Conservation (phyloP, 108 stramenopile species). For the Pelagomonas calceolata region DNA sequence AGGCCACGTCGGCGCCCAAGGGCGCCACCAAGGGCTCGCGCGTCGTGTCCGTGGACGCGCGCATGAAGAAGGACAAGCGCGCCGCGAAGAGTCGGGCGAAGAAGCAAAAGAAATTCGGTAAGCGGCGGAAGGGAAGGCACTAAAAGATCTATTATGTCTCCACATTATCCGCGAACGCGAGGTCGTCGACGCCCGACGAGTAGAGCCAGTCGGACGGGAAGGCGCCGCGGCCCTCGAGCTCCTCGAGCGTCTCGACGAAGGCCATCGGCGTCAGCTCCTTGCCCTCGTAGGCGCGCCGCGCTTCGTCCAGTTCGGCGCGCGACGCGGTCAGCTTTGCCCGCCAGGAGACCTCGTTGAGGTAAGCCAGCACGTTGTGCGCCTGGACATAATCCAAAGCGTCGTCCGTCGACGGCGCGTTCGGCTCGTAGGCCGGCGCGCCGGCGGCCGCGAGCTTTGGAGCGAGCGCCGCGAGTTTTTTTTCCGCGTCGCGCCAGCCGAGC, state of each 20-base stretch:
- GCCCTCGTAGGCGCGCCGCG: too few species aligned
- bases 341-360: background rate
- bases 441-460: background rate
- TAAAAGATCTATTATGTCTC: too few species aligned
- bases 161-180: too few species aligned
- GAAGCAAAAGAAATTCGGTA: background rate
- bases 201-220: too few species aligned
- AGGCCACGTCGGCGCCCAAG: background rate
- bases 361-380: background rate
- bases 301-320: background rate
- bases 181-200: too few species aligned
- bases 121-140: too few species aligned
- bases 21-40: background rate
- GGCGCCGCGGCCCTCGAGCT: too few species aligned
- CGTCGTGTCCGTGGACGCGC: background rate
- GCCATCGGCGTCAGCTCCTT: too few species aligned
- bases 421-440: background rate
- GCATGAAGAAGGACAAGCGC: background rate
- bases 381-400: background rate
- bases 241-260: too few species aligned
- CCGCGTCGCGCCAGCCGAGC: background rate
- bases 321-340: background rate
- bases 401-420: background rate
- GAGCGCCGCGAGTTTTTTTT: background rate
- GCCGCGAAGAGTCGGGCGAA: background rate